Evolutionary conservation across 108 stramenopile genomes (phyloP).

Genomic region (Skeletonema menzelii): DNA sequence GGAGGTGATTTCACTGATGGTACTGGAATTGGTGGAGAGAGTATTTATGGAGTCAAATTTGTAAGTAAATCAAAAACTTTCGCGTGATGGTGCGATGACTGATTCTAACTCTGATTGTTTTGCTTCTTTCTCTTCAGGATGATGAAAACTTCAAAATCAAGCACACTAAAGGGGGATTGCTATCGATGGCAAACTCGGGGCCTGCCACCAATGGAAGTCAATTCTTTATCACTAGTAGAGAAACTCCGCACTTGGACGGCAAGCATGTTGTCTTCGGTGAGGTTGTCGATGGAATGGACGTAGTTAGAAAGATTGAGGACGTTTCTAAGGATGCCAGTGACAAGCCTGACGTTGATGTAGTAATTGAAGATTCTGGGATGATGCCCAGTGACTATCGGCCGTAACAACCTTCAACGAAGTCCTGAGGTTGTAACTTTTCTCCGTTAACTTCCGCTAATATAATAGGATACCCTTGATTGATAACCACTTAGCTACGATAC

Average conservation of each 20-base stretch:
- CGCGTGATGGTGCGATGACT: background rate
- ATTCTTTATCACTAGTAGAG: constrained; percentile 92
- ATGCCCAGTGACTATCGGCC: constrained; percentile 37
- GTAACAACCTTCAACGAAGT: background rate
- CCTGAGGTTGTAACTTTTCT: background rate
- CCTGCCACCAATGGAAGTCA: constrained; percentile 91
- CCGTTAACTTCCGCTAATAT: no score
- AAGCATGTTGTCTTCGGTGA: constrained; percentile 99
- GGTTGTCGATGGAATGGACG: constrained; percentile 96
- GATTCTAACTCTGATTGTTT: constrained; percentile 16
- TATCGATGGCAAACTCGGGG: constrained; percentile 86
- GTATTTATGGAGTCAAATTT: constrained; percentile 94
- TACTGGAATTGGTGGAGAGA: constrained; percentile 89
- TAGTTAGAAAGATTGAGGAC: constrained; percentile 89
- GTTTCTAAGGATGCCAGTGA: constrained; percentile 56
- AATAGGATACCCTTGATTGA: background rate
- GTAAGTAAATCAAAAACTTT: background rate
- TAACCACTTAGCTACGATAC: background rate
- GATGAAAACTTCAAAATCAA: constrained; percentile 92
- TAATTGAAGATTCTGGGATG: constrained; percentile 91
- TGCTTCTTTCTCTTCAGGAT: background rate
- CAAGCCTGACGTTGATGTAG: constrained; percentile 82
- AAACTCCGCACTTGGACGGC: constrained; percentile 93
- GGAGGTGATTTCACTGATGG: constrained; percentile 98
- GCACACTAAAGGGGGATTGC: constrained; percentile 76